Evolutionary conservation across 2,329 filamentous ascomycete genomes (phyloP), one percentile per base, ranked within the genome.

Genomic region (Talaromyces sp.): DNA sequence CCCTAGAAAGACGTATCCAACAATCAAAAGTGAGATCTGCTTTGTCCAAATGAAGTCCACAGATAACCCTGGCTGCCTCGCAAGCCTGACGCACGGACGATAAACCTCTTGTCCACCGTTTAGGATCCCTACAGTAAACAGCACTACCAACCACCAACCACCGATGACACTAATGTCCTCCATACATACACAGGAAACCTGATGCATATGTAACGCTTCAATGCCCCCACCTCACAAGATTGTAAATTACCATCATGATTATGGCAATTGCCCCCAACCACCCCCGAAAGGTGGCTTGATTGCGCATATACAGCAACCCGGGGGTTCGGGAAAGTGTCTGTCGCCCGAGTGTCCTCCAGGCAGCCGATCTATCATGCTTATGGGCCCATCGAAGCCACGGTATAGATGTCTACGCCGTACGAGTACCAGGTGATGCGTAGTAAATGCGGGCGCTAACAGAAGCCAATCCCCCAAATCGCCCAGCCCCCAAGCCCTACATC

Each of bases 341-440:
- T n/a, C 10, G 36, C 16, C 16, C 9, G 16, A 19, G 17, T 10
- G 35, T 19, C 14, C n/a, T 9, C 10, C 17, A 35, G 47, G 32
- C 24, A 35, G 47, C 24, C 24, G 51, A 54, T 54, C 40, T 22
- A 42, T 54, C 51, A 44, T 20, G 35, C 40, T 32, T 43, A 16
- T 30, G 36, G 8, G 22, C 24, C 11, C 11, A 2, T 14, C n/a
- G n/a, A n/a, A n/a, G n/a, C n/a, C n/a, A n/a, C n/a, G n/a, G n/a
- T n/a, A n/a, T n/a, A n/a, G n/a, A n/a, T n/a, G n/a, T n/a, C n/a
- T n/a, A n/a, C n/a, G n/a, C n/a, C n/a, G n/a, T n/a, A n/a, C n/a
- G n/a, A n/a, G n/a, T n/a, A n/a, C 56, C 61, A 58, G 57, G 57
- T 63, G 59, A 62, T 62, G 36, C 36, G 30, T 47, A 51, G 37